Evolutionary conservation across 495 filamentous ascomycete species (phyloP), one percentile per base, ranked within the genome.

Genomic region (Lepraria neglecta): DNA sequence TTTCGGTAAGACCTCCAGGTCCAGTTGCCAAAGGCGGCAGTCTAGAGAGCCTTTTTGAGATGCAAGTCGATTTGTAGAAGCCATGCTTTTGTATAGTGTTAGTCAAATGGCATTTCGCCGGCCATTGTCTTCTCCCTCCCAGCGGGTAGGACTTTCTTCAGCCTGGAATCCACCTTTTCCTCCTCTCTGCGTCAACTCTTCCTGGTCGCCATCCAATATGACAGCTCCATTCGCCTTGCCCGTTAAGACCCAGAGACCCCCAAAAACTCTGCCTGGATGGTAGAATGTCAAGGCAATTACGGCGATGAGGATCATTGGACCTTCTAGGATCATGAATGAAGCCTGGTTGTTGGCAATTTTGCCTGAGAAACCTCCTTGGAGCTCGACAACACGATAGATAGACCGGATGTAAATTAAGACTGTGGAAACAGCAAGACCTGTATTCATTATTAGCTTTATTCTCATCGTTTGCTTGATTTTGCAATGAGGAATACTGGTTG

Each of bases 311-410:
- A 77, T 67, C 72, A 76, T 73, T 45, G 68, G 65, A 7, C 68
- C 68, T 46, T 77, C 72, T 31, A 77, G 65, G 40, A 74, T 63
- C 68, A 77, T 76, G 56, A 71, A 72, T 0, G 65, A 63, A 46
- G 70, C 66, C 56, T 78, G 57, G 27, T 75, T 66, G 58, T 73
- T 73, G 46, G 71, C 72, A n/a, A 75, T 58, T 10, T 60, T 50
- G 14, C 74, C 68, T 14, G 67, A 30, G 56, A 77, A 78, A 2
- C 76, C 76, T 14, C 66, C 68, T 14, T 66, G 64, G 4, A 78
- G 66, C 65, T 78, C 76, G 24, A 68, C 72, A 48, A 72, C 67
- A 33, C 76, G 73, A 63, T 73, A 78, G n/a, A 65, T 61, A 55
- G 62, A 71, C 33, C 76, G 74, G 50, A 70, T 63, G 59, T 73